Percentiles rank a stretch among this genome's conserved stretches.
These are phyloP conservation scores for Colletotrichum sp. DNA, from an alignment of 2,329 filamentous ascomycete genomes.

Conservation along the genomic window DNA sequence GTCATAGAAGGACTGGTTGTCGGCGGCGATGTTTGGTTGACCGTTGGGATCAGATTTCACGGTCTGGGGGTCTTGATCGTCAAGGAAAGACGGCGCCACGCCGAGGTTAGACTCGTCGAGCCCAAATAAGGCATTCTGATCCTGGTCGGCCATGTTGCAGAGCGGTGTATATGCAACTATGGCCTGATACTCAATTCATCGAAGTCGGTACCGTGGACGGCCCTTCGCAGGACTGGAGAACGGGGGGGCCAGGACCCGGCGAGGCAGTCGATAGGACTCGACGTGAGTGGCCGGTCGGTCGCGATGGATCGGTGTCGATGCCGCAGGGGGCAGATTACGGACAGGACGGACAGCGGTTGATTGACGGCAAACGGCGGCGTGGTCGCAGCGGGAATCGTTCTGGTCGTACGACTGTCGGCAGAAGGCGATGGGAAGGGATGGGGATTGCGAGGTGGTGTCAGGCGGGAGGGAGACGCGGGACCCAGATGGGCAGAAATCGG, in stretches of 20 bases:
- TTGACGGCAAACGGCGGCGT: conserved; percentile 11
- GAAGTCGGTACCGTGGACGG: conserved; percentile 1
- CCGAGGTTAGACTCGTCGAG: conserved; percentile 47
- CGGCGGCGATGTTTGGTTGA: conserved; percentile 24
- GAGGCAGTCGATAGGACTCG: background rate
- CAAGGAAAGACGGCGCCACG: conserved; percentile 33
- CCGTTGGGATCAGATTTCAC: conserved; percentile 19
- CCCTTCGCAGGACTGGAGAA: background rate
- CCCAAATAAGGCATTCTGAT: conserved; percentile 47
- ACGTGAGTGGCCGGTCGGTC: conserved; percentile 6
- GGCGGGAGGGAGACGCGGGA: conserved; percentile 4
- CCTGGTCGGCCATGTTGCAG: conserved; percentile 43
- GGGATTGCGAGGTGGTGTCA: conserved; percentile 8
- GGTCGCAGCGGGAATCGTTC: background rate
- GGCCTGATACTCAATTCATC: conserved; percentile 25
- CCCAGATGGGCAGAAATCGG: conserved; percentile 3
- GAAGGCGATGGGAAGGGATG: conserved; percentile 5
- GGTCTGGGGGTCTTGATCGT: conserved; percentile 28
- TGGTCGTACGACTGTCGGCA: conserved; percentile 18
- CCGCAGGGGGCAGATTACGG: background rate
- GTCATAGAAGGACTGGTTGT: conserved; percentile 33
- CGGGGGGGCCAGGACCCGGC: conserved; percentile 2
- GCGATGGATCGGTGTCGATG: conserved; percentile 8
- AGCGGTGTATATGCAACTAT: conserved; percentile 22
- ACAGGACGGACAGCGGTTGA: background rate